Evolutionary conservation across 768 basidiomycete species (phyloP), one percentile per base, ranked within the genome.

Genomic region (Xanthoconium purpureum): DNA sequence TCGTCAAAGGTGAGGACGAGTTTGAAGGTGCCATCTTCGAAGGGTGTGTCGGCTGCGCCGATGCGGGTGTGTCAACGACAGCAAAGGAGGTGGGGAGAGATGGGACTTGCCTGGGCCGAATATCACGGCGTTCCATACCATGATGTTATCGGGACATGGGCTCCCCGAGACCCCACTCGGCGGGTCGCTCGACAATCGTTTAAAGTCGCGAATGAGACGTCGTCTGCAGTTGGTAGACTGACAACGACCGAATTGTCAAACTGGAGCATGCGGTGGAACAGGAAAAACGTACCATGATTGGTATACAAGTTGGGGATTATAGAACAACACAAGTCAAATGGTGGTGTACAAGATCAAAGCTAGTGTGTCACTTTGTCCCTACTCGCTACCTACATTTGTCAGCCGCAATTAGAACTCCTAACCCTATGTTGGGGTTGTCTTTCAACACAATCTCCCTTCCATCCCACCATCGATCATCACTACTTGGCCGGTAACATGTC

Each of bases 121-220:
- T 60, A 99, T 99, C 55, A 99, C 97, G 2, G 97, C 97, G 66
- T 99, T 99, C 97, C 97, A 99, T 15, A 98, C 81, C 94, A 98
- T 97, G 73, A 99, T 97, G 71, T 98, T 98, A 71, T 98, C 97
- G 3, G 93, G 88, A 69, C 93, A 94, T 68, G 97, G 96, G 66
- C 93, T 95, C 14, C 96, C 97, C 5, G 93, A 95, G 63, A 99
- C 94, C 7, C 97, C 97, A 51, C 90, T 88, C 0, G 97, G 97
- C 5, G 96, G 95, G 69, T 98, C 97, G 24, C 87, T 87, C 45
- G 93, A 92, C 43, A 99, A 82, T 28, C 93, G 83, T 76, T 97
- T 98, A 77, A 99, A 98, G 75, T 99, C 97, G 55, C 97, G 89
- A 60, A 99, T 96, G 60, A 99, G 89, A 53, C 96, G 91, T 67